Conservation (phyloP, 139 green algal genomes). For the Mesotaenium endlicherianum region DNA sequence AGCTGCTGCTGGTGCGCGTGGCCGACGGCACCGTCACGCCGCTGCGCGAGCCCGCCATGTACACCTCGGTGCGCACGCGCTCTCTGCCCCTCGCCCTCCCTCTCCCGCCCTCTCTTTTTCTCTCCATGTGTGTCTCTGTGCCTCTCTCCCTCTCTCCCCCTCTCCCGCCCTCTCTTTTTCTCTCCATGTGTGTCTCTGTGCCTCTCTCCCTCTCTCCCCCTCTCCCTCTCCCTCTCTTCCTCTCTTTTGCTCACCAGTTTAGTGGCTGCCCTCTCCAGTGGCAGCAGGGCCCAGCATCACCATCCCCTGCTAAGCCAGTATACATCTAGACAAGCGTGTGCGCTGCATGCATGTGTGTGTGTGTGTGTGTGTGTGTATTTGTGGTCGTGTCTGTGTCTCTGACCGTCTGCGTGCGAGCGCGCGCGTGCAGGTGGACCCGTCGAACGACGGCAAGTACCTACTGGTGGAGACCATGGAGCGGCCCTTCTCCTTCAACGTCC, state of each 20-base stretch:
- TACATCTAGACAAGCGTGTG: too few relatives aligned
- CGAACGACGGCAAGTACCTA: slow-evolving; percentile 80
- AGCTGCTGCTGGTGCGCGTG: slow-evolving; percentile 67
- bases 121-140: too few relatives aligned
- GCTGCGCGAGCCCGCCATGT: slow-evolving; percentile 35
- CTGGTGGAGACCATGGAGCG: slow-evolving; percentile 80
- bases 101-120: neutral
- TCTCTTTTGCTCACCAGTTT: too few relatives aligned
- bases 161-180: neutral
- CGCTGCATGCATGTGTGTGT: neutral
- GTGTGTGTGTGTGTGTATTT: neutral
- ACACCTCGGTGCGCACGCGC: slow-evolving; percentile 16
- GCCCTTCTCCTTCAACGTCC: slow-evolving; percentile 81
- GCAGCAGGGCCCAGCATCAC: too few relatives aligned
- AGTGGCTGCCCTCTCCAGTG: too few relatives aligned
- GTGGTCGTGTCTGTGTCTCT: neutral
- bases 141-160: neutral
- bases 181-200: too few relatives aligned
- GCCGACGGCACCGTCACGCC: slow-evolving; percentile 55
- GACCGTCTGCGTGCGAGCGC: neutral
- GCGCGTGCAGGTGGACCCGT: slow-evolving; percentile 70
- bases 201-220: neutral
- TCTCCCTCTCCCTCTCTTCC: neutral
- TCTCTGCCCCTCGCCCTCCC: neutral
- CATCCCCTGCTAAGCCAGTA: too few relatives aligned